Evolutionary conservation across 1,284 basidiomycete species (phyloP).

Genomic region (Puccinia novopanici): DNA sequence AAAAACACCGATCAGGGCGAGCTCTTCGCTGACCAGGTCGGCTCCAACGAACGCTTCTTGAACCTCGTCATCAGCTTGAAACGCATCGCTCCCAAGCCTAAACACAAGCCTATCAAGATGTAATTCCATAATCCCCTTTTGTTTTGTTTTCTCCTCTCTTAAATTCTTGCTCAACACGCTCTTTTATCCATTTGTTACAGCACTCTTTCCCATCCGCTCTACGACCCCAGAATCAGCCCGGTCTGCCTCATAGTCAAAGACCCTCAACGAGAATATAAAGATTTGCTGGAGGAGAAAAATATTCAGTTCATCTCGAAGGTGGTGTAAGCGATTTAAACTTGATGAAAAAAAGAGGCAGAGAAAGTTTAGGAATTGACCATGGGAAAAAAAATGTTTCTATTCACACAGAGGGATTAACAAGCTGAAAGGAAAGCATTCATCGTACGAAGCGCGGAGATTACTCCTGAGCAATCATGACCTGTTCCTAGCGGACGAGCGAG

Average conservation of each 20-base stretch:
- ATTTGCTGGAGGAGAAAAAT: slow-evolving; percentile 73
- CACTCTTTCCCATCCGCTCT: slow-evolving; percentile 75
- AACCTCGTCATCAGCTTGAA: slow-evolving; percentile 85
- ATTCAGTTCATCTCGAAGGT: slow-evolving; percentile 88
- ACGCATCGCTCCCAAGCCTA: slow-evolving; percentile 72
- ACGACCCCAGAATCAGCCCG: slow-evolving; percentile 74
- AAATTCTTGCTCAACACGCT: not conserved
- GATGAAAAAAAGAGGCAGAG: not conserved
- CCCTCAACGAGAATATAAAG: slow-evolving; percentile 93
- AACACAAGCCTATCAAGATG: slow-evolving; percentile 81
- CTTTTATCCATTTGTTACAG: slow-evolving; percentile 60
- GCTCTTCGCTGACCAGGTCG: slow-evolving; percentile 75
- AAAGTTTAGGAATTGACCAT: slow-evolving; percentile 65
- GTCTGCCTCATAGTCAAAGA: slow-evolving; percentile 93
- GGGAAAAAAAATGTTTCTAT: not conserved
- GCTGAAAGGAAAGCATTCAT: slow-evolving; percentile 59
- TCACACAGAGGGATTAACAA: slow-evolving; percentile 52
- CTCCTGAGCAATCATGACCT: slow-evolving; percentile 84
- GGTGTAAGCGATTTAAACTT: slow-evolving; percentile 61
- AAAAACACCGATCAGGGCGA: slow-evolving; percentile 64
- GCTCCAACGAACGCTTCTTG: slow-evolving; percentile 75
- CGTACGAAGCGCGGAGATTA: slow-evolving; percentile 82
- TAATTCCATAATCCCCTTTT: slow-evolving; percentile 61
- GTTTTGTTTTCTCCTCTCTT: not conserved
- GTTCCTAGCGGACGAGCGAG: slow-evolving; percentile 88